Conservation (phyloP, 1,284 basidiomycete species). For the Pulveroboletus sp. region DNA sequence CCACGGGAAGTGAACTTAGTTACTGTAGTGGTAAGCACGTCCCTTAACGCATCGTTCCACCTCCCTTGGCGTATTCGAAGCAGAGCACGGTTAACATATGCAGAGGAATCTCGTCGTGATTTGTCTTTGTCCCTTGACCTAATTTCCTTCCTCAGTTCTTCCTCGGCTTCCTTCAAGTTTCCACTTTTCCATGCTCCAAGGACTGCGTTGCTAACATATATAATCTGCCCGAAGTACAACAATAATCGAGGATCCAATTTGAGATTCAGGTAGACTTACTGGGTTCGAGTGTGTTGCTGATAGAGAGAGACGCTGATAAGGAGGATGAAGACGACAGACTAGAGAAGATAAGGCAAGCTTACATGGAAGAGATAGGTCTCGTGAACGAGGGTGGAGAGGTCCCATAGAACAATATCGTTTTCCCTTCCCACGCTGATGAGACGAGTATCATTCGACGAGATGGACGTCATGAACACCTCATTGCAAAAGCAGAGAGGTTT, state of each 20-base stretch:
- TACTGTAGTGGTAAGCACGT: not conserved
- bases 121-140: too few species aligned
- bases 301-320: not conserved
- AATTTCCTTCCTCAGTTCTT: not conserved
- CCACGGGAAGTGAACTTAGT: not conserved
- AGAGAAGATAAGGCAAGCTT: not conserved
- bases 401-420: not conserved
- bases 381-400: not conserved
- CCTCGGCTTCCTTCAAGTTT: not conserved
- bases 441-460: constrained; percentile 2
- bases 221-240: not conserved
- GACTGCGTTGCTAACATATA: not conserved
- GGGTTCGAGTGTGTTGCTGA: not conserved
- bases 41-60: not conserved
- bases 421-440: constrained; percentile 1
- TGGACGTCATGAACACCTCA: not conserved
- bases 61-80: not conserved
- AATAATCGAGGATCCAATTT: not conserved
- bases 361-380: constrained; percentile 3
- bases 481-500: not conserved
- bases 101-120: not conserved
- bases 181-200: not conserved
- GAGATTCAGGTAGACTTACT: not conserved
- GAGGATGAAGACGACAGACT: not conserved
- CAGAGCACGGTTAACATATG: constrained; percentile 1